Evolutionary conservation across 2,329 filamentous ascomycete genomes (phyloP).

Genomic region (Paecilomyces niveus): DNA sequence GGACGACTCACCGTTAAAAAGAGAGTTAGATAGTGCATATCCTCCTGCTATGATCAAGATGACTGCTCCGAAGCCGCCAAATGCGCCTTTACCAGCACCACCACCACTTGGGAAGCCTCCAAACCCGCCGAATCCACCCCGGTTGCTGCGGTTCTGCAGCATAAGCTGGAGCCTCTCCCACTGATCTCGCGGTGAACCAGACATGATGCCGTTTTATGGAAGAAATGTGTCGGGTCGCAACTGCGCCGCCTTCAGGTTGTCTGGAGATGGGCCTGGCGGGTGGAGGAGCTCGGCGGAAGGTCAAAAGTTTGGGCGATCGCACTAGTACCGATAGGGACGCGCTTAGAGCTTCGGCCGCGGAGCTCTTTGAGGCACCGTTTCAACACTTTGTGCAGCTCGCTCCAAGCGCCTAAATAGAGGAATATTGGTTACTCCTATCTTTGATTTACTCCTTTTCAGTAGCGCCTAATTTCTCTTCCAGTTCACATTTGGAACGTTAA

Average conservation of each 20-base stretch:
- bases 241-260: not conserved
- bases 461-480: not conserved
- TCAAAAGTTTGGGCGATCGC: conserved; percentile 19
- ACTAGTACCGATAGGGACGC: conserved; percentile 4
- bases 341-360: not conserved
- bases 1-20: conserved; percentile 56
- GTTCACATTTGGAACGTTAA: not conserved
- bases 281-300: conserved; percentile 8
- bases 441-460: not conserved
- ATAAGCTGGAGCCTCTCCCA: conserved; percentile 60
- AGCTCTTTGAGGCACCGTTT: not conserved
- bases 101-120: conserved; percentile 47
- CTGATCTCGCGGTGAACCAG: conserved; percentile 56
- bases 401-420: conserved; percentile 1
- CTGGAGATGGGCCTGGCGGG: conserved; percentile 2
- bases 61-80: conserved; percentile 46
- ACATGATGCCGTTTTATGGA: conserved; percentile 28
- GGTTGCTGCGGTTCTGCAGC: conserved; percentile 46
- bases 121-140: conserved; percentile 41
- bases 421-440: not conserved
- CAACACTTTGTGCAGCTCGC: not conserved
- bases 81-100: conserved; percentile 43
- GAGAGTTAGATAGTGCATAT: conserved; percentile 46
- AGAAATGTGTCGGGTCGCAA: conserved; percentile 11
- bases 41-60: conserved; percentile 44